Percentiles rank a stretch among this genome's conserved stretches.
phyloP scores from a whole-genome alignment of 2,329 filamentous ascomycete species.

The Epicoccum sorghinum region DNA sequence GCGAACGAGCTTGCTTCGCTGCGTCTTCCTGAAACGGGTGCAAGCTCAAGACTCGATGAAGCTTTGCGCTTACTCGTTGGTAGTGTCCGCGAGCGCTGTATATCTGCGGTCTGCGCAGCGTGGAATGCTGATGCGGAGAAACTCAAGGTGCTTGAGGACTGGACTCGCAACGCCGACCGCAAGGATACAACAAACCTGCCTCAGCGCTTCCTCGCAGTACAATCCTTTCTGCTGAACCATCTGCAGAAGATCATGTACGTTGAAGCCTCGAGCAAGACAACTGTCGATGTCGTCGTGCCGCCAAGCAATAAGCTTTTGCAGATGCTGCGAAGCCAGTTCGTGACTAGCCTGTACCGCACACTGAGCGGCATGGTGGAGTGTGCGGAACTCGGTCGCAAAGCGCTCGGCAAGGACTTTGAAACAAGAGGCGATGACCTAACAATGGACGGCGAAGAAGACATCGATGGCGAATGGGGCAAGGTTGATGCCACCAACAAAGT shows the following conservation, averaged over 20 bases:
- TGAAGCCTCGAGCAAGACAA: conserved; percentile 77
- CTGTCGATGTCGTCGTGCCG: conserved; percentile 81
- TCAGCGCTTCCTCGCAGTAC: conserved; percentile 81
- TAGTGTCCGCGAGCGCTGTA: conserved; percentile 80
- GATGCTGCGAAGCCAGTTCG: conserved; percentile 90
- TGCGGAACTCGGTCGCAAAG: conserved; percentile 75
- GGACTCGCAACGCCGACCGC: conserved; percentile 81
- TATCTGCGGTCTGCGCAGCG: conserved; percentile 82
- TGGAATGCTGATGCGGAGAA: conserved; percentile 95
- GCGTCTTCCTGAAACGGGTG: conserved; percentile 65
- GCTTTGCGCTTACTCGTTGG: conserved; percentile 77
- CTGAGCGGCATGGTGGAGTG: conserved; percentile 97
- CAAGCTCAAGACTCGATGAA: conserved; percentile 63
- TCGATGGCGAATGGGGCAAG: conserved; percentile 35
- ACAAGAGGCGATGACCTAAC: conserved; percentile 59
- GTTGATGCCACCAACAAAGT: conserved; percentile 48
- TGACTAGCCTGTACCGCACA: conserved; percentile 91
- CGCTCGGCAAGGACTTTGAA: conserved; percentile 62
- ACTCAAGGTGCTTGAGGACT: conserved; percentile 91
- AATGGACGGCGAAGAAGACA: conserved; percentile 36
- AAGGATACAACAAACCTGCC: conserved; percentile 93
- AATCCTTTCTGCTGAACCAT: conserved; percentile 78
- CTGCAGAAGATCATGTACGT: conserved; percentile 97
- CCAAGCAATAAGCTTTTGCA: conserved; percentile 87
- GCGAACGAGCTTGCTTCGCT: conserved; percentile 85